These are phyloP conservation scores for Phytopythium oedochilum DNA, from an alignment of 352 stramenopile species.

Conservation along the genomic window DNA sequence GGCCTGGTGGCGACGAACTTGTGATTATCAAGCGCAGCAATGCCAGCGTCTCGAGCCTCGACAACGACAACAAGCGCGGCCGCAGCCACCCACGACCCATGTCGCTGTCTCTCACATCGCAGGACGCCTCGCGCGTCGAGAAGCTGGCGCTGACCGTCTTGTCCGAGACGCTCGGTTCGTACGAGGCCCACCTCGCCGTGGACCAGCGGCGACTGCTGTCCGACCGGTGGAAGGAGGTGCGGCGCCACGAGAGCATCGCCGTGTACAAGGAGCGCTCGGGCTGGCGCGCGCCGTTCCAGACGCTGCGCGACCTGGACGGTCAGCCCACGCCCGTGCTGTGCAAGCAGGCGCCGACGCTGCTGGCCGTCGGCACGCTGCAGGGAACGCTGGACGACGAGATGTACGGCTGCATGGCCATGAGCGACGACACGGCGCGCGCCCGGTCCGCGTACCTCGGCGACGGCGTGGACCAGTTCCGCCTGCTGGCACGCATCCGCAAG, in stretches of 20 bases:
- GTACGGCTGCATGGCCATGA: conserved; percentile 48
- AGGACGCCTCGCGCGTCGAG: conserved; percentile 18
- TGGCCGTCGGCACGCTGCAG: conserved; percentile 35
- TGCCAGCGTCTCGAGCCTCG: too few species aligned
- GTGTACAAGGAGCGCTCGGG: conserved; percentile 39
- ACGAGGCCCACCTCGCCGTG: conserved; percentile 26
- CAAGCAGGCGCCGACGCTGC: conserved; percentile 27
- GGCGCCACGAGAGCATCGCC: conserved; percentile 40
- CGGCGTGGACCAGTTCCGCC: conserved; percentile 26
- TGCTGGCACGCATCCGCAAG: conserved; percentile 32
- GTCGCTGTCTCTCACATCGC: conserved; percentile 7
- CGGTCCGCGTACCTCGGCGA: conserved; percentile 24
- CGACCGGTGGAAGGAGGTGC: conserved; percentile 35
- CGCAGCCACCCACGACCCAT: background rate
- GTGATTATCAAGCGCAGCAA: too few species aligned
- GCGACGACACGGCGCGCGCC: conserved; percentile 30
- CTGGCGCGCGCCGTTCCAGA: conserved; percentile 24
- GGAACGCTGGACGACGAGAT: conserved; percentile 41
- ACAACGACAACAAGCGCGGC: too few species aligned
- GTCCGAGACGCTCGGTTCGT: conserved; percentile 31
- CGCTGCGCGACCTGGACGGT: conserved; percentile 21
- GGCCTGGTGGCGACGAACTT: too few species aligned
- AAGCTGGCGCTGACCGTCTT: conserved; percentile 26
- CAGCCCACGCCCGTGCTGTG: conserved; percentile 18
- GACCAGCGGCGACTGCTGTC: conserved; percentile 27